Base-by-base conservation (phyloP, 257 asterid species). In the Paulownia fortunei region DNA sequence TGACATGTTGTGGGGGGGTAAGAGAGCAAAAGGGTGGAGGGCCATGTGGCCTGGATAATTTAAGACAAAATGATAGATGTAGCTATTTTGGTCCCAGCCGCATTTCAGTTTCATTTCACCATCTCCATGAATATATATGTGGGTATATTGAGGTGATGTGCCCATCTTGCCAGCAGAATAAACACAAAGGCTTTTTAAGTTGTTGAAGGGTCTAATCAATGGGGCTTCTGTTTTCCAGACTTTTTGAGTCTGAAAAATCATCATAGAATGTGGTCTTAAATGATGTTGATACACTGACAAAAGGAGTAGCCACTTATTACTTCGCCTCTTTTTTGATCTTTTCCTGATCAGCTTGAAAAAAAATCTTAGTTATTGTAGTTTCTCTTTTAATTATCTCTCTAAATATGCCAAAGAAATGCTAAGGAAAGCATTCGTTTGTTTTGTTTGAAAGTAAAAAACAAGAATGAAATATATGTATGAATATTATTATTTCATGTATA, bases 51-150 rank as follows among this genome's bases (percentile, higher is more conserved):
- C 16, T 47, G 80, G 80, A 81, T 80, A 66, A 72, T 72, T 21
- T 77, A 65, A 72, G 86, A 83, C 92, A 81, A 75, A 83, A 81
- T 89, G 82, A 83, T 85, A 79, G 65, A n/a, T n/a, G 67, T 52
- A 62, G 51, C 12, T 24, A 18, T 23, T 30, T 30, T 77, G 88
- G 83, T 86, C 84, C 82, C 71, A 42, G 32, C 26, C 58, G 21
- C 54, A 63, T 72, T 24, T 30, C 55, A 79, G 72, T 42, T 81
- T 67, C 56, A 74, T 68, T 60, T 82, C 85, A 77, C 55, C 51
- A 54, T 80, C 80, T 36, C 24, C 77, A 79, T 42, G 30, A 66
- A 73, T 36, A 59, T 73, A 73, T 36, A 59, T 73, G 80, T 73
- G 61, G 69, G 73, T 56, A 10, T 63, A 11, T 67, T 5, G 27